Evolutionary conservation across 257 asterid genomes (phyloP).

Genomic region (Primulina huaijiensis): DNA sequence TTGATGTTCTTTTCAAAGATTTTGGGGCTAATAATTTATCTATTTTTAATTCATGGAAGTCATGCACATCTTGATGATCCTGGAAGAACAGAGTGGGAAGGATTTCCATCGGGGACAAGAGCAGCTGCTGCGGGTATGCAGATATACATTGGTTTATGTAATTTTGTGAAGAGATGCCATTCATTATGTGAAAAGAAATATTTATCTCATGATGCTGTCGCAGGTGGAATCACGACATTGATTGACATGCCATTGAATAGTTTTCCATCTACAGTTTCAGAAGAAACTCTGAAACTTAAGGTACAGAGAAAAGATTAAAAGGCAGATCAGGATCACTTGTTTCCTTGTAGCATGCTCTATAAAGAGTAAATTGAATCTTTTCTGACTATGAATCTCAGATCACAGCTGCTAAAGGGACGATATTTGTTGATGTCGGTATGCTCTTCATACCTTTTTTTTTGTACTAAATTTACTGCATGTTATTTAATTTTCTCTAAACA

Average conservation of each 20-base stretch:
- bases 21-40: constrained; percentile 8
- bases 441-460: constrained; percentile 10
- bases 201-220: constrained; percentile 10
- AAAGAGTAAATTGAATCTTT: constrained; percentile 16
- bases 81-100: constrained; percentile 98
- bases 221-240: constrained; percentile 95
- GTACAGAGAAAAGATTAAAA: constrained; percentile 28
- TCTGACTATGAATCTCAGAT: constrained; percentile 42
- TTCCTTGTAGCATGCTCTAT: background rate
- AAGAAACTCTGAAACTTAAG: constrained; percentile 82
- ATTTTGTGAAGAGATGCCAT: background rate
- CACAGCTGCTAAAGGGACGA: constrained; percentile 75
- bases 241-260: constrained; percentile 97
- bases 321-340: background rate
- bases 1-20: constrained; percentile 10
- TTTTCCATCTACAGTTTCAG: constrained; percentile 81
- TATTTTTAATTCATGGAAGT: constrained; percentile 33
- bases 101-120: constrained; percentile 94
- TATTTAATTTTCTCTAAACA: constrained; percentile 29
- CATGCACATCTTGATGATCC: constrained; percentile 96
- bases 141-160: constrained; percentile 17
- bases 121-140: constrained; percentile 94
- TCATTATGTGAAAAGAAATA: constrained; percentile 14
- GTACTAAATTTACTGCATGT: constrained; percentile 10
- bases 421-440: constrained; percentile 92